Evolutionary conservation across 805 yeast genomes (phyloP), one percentile per base, ranked within the genome.

Genomic region (Yarrowia osloensis): DNA sequence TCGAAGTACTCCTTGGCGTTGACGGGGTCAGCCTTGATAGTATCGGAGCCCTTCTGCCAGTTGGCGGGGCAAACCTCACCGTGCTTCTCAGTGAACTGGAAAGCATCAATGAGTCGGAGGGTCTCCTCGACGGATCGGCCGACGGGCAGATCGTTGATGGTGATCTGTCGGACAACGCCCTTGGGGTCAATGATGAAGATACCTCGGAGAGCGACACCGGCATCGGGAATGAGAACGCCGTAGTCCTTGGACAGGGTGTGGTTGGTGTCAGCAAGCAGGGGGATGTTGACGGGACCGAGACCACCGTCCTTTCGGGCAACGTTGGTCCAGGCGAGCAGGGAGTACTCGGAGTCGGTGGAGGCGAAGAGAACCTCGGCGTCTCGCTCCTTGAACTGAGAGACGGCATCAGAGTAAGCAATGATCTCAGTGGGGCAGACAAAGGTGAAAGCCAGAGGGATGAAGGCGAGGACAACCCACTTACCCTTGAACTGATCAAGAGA

Each of bases 61-160:
- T 94, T 95, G 79, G 98, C 98, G 77, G 99, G 99, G 85, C 98
- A 93, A 73, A 94, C 99, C 84, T 96, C 97, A 84, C 99, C 99
- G 88, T 95, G 85, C 85, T 91, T 90, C 81, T 93, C 98, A 76
- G 97, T 90, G 93, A 96, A 95, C 85, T 94, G 97, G 97, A 95
- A 95, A 74, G 98, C 99, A 80, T 95, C 98, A 71, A 95, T 86
- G 78, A 95, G 87, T 88, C 99, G 93, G 78, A 91, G 85, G 73
- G 98, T 89, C 87, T 95, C 99, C 73, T 93, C 98, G 74, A 95
- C 99, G 77, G 90, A 89, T 86, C 99, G 92, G 81, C 99, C 99
- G 74, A 95, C 99, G 80, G 99, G 97, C 80, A 94, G 89, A 82
- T 95, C 98, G 86, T 95, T 95, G 86, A 95, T 85, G 82, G 98